phyloP scores from a whole-genome alignment of 768 basidiomycete species.

The Mycena amicta region DNA sequence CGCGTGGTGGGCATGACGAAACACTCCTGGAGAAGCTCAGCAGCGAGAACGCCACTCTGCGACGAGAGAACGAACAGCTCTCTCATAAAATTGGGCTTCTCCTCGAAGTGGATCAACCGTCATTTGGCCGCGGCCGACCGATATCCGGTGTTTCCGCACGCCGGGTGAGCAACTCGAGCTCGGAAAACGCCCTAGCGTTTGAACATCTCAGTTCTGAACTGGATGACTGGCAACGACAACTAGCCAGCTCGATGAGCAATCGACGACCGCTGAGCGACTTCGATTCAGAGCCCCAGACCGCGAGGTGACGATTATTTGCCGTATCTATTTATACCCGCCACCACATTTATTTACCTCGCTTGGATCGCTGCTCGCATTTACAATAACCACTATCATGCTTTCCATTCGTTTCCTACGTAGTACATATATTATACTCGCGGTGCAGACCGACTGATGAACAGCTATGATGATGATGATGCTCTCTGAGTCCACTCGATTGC shows the following conservation, averaged over 20 bases:
- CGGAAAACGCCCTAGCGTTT: constrained; percentile 76
- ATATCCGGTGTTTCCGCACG: constrained; percentile 60
- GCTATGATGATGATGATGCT: constrained; percentile 45
- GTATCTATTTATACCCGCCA: constrained; percentile 35
- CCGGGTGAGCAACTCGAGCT: constrained; percentile 76
- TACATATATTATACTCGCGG: constrained; percentile 19
- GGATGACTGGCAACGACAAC: constrained; percentile 85
- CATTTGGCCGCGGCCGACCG: constrained; percentile 63
- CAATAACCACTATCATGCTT: constrained; percentile 28
- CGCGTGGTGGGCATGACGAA: constrained; percentile 78
- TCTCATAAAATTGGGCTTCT: constrained; percentile 90
- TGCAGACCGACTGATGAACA: constrained; percentile 27
- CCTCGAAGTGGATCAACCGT: constrained; percentile 82
- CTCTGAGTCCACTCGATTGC: constrained; percentile 90
- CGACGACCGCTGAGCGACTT: constrained; percentile 74
- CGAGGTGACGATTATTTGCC: constrained; percentile 54
- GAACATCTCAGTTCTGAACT: constrained; percentile 80
- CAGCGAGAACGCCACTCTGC: constrained; percentile 76
- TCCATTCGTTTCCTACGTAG: constrained; percentile 24
- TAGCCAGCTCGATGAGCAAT: constrained; percentile 77
- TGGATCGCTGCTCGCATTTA: constrained; percentile 30
- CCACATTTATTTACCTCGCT: constrained; percentile 32
- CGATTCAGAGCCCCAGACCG: constrained; percentile 64
- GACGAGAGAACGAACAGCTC: constrained; percentile 85
- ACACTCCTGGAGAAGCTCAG: constrained; percentile 79